Evolutionary conservation across 2,329 filamentous ascomycete genomes (phyloP), one percentile per base, ranked within the genome.

Genomic region (Ophiostoma perfectum): DNA sequence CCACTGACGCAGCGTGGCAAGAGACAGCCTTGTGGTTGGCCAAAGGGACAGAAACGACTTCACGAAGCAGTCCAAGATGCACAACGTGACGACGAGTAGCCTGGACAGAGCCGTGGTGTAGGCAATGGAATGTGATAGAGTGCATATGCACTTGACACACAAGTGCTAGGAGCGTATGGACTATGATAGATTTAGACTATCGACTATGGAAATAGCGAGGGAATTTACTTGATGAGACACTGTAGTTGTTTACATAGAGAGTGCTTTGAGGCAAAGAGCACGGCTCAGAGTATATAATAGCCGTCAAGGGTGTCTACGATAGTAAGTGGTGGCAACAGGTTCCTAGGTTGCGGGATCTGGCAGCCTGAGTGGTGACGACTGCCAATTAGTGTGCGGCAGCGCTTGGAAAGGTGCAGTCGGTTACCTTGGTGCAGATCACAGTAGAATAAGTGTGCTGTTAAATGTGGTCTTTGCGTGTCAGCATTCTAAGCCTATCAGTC

Each of bases 11-110:
- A 39, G 67, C 71, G 71, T 72, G 71, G 69, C 49, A 41, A 39
- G 55, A 63, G n/a, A 55, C 42, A 65, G 71, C 70, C 66, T 68
- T 66, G 66, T 70, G 70, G 69, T 72, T 72, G 71, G 71, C 39
- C 64, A 16, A 62, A 14, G 27, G 2, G 38, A 14, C 5, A 52
- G 47, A 7, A 6, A 27, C 27, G 55, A 27, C 14, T 11, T n/a
- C 14, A 16, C 16, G 6, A 49, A 49, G 47, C 47, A 49, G 14
- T 12, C n/a, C 49, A 14, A 55, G 9, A 36, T 27, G n/a, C 49
- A 27, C 49, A 55, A 27, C 49, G 49, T 55, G 49, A 55, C 49
- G 49, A 18, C 49, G 49, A 55, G 18, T 55, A 55, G 18, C 2
- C 12, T 12, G 45, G 11, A 47, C 14, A 47, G 45, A 47, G 12